phyloP scores from a whole-genome alignment of 345 rosid genomes.

The Citrus trifoliata region DNA sequence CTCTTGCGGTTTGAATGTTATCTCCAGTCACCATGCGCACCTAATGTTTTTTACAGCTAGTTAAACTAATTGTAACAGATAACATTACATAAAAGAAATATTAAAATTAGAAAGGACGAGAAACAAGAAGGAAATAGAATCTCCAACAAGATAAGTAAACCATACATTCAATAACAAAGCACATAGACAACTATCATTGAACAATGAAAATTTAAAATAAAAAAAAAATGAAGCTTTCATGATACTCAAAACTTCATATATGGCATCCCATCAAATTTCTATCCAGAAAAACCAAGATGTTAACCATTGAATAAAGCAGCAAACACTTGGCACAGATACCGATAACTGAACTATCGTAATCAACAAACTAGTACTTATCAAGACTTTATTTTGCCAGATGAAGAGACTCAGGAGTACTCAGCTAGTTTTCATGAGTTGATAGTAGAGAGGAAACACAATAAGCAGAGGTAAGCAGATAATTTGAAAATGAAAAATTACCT shows the following conservation, averaged over 20 bases:
- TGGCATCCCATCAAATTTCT: not conserved
- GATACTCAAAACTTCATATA: not conserved
- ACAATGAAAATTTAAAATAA: not conserved
- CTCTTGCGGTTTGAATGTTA: conserved; percentile 90
- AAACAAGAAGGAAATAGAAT: not conserved
- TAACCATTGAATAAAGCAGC: not conserved
- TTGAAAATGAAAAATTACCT: conserved; percentile 40
- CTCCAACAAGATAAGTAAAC: not conserved
- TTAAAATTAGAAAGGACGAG: too few relatives aligned
- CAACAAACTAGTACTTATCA: not conserved
- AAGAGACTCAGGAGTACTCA: not conserved
- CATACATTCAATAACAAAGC: not conserved
- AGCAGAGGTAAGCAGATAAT: not conserved
- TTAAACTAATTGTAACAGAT: not conserved
- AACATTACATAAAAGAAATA: not conserved
- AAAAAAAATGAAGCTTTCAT: not conserved
- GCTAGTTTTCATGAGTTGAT: not conserved
- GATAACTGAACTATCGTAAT: not conserved
- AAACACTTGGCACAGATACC: not conserved
- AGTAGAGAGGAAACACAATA: not conserved
- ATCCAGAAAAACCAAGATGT: not conserved
- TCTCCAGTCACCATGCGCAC: conserved; percentile 99
- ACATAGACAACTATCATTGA: not conserved
- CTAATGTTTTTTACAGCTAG: conserved; percentile 30
- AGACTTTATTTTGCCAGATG: not conserved